phyloP scores from a whole-genome alignment of 768 basidiomycete species.

The Suillus spraguei region DNA sequence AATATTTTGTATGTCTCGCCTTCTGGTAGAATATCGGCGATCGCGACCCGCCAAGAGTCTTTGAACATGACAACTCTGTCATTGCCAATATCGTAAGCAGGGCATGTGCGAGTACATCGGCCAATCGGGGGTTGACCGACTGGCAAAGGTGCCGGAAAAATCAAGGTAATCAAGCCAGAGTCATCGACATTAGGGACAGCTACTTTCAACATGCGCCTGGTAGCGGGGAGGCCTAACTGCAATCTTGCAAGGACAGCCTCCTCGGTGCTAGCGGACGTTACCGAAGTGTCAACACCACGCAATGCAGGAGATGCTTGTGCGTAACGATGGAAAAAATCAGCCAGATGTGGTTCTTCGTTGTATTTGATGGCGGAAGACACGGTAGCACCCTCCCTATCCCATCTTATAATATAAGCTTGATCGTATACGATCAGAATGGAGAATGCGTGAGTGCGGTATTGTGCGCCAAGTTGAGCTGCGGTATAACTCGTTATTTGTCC shows the following conservation, averaged over 20 bases:
- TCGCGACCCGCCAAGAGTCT: neutral
- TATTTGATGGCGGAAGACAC: no score
- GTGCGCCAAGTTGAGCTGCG: no score
- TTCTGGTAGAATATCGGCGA: constrained; percentile 23
- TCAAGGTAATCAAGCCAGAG: neutral
- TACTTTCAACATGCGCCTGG: neutral
- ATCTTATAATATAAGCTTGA: no score
- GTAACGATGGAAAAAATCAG: no score
- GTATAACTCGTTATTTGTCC: no score
- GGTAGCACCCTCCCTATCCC: no score
- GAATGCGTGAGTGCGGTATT: no score
- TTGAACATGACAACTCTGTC: neutral
- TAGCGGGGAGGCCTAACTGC: neutral
- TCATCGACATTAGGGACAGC: neutral
- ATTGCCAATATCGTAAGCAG: neutral
- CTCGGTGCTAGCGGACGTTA: no score
- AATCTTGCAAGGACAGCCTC: constrained; percentile 5
- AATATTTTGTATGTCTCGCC: constrained; percentile 22
- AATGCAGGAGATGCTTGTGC: no score
- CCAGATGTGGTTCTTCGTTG: no score
- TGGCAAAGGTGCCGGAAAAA: neutral
- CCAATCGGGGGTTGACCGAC: neutral
- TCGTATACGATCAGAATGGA: no score
- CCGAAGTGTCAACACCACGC: no score
- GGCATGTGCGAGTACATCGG: neutral